Evolutionary conservation across 2,329 filamentous ascomycete genomes (phyloP).

Genomic region (Fusarium stilboides): DNA sequence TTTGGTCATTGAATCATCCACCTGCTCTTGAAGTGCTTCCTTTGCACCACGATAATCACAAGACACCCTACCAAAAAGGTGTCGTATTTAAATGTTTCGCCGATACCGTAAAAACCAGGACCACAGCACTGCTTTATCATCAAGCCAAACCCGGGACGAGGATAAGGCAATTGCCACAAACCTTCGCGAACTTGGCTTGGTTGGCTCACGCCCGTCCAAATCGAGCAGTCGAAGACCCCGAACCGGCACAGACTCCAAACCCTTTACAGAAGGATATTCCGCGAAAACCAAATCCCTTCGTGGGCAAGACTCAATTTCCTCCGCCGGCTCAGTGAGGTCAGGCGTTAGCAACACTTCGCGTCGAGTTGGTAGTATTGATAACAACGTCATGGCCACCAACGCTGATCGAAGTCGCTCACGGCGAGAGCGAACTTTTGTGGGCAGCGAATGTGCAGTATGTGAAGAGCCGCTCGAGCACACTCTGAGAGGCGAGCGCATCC

Average conservation of each 20-base stretch:
- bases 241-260: conserved; percentile 48
- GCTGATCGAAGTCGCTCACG: conserved; percentile 83
- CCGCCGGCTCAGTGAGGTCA: conserved; percentile 54
- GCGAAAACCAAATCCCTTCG: conserved; percentile 49
- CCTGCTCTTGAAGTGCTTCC: conserved; percentile 7
- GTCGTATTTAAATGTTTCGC: conserved; percentile 57
- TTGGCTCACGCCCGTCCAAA: conserved; percentile 47
- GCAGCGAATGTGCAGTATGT: conserved; percentile 94
- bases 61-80: conserved; percentile 35
- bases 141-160: conserved; percentile 40
- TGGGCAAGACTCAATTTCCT: conserved; percentile 53
- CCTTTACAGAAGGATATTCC: conserved; percentile 51
- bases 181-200: conserved; percentile 51
- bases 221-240: conserved; percentile 46
- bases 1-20: conserved; percentile 15
- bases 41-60: conserved; percentile 11
- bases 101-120: conserved; percentile 54
- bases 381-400: conserved; percentile 62
- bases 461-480: conserved; percentile 98
- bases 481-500: conserved; percentile 89
- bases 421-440: conserved; percentile 94
- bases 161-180: conserved; percentile 46
- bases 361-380: conserved; percentile 57
- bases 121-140: conserved; percentile 42
- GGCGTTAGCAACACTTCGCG: conserved; percentile 52